phyloP scores from a whole-genome alignment of 2,329 filamentous ascomycete genomes.

The Pseudogymnoascus sp. region DNA sequence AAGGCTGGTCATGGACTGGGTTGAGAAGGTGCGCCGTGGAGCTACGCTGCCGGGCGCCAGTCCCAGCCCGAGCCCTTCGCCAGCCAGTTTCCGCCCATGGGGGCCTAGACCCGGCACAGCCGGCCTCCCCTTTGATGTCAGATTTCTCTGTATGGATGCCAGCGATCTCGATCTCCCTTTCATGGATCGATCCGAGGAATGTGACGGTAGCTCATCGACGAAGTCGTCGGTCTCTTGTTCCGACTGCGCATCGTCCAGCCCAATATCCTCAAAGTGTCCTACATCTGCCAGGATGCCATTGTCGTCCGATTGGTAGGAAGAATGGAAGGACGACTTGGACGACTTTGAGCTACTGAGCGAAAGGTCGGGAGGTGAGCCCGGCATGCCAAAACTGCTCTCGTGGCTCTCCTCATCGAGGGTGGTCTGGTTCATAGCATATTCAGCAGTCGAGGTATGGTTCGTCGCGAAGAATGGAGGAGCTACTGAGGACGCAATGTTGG shows the following conservation, averaged over 20 bases:
- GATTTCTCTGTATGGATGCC: conserved; percentile 22
- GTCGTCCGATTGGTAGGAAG: conserved; percentile 66
- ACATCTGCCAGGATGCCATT: conserved; percentile 63
- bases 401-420: conserved; percentile 24
- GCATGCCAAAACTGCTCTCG: conserved; percentile 29
- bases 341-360: conserved; percentile 65
- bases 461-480: conserved; percentile 1
- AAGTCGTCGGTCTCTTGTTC: conserved; percentile 26
- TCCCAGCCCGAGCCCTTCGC: conserved; percentile 23
- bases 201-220: conserved; percentile 8
- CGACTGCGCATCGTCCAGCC: conserved; percentile 56
- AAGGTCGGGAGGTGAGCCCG: conserved; percentile 70
- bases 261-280: conserved; percentile 88
- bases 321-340: conserved; percentile 83
- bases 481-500: conserved; percentile 7
- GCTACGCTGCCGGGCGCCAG: conserved; percentile 19
- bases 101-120: conserved; percentile 21
- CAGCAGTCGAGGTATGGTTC: not conserved
- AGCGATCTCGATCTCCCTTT: conserved; percentile 1
- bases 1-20: conserved; percentile 2
- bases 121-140: conserved; percentile 22
- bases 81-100: conserved; percentile 21
- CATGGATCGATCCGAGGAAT: not conserved
- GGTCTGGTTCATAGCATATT: conserved; percentile 7
- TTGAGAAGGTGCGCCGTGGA: not conserved